Evolutionary conservation across 495 filamentous ascomycete genomes (phyloP).

Genomic region (Penicillium daleae): DNA sequence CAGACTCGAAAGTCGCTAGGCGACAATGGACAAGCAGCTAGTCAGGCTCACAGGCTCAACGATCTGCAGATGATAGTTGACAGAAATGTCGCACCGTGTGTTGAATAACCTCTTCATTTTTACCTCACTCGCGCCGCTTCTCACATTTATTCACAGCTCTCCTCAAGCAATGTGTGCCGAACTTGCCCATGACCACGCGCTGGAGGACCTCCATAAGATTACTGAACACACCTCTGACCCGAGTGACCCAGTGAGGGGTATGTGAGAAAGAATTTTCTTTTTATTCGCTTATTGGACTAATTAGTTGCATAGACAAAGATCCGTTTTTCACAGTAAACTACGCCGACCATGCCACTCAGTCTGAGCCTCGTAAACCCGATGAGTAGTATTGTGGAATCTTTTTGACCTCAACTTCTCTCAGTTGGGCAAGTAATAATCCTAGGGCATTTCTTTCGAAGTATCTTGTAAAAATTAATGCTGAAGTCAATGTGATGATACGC

Average conservation of each 20-base stretch:
- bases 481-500: no score
- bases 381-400: constrained; percentile 2
- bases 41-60: constrained; percentile 12
- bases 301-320: neutral
- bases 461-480: neutral
- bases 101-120: neutral
- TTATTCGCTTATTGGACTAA: neutral
- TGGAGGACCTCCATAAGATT: constrained; percentile 30
- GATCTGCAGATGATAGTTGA: constrained; percentile 20
- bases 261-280: neutral
- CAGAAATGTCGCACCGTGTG: constrained; percentile 33
- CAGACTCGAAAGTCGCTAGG: constrained; percentile 20
- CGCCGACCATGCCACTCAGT: constrained; percentile 15
- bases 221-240: constrained; percentile 24
- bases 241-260: constrained; percentile 18
- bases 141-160: constrained; percentile 19
- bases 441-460: neutral
- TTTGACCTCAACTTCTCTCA: neutral
- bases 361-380: constrained; percentile 16
- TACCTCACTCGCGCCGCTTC: neutral
- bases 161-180: constrained; percentile 28
- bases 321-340: constrained; percentile 15
- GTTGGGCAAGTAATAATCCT: neutral
- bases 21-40: constrained; percentile 2
- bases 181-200: constrained; percentile 33